Percentiles rank a stretch among this genome's conserved stretches.
phyloP scores from a whole-genome alignment of 2,329 filamentous ascomycete species.

The Endocalyx cinctus region DNA sequence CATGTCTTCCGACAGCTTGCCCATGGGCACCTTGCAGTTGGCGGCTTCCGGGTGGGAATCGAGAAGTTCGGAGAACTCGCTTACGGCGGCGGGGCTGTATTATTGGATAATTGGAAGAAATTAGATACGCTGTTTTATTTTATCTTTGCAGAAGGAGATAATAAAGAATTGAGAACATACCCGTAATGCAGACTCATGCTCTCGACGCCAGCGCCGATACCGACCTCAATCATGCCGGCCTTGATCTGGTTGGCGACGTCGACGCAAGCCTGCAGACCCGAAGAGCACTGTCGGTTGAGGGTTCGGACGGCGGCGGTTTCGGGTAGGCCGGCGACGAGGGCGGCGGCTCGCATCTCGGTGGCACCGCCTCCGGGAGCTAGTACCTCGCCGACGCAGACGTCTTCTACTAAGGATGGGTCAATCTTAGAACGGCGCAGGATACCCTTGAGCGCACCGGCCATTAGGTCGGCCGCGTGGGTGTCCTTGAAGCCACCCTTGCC shows the following conservation, averaged over 20 bases:
- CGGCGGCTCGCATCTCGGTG: slow-evolving; percentile 92
- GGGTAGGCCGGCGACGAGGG: slow-evolving; percentile 86
- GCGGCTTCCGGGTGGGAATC: slow-evolving; percentile 75
- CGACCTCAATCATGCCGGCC: slow-evolving; percentile 89
- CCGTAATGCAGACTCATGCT: slow-evolving; percentile 94
- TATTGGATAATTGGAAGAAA: no score
- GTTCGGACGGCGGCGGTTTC: slow-evolving; percentile 78
- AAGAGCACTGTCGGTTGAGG: slow-evolving; percentile 92
- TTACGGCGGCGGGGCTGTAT: slow-evolving; percentile 70
- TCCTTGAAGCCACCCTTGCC: slow-evolving; percentile 96
- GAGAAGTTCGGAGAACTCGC: slow-evolving; percentile 87
- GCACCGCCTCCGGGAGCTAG: slow-evolving; percentile 90
- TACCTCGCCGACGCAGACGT: slow-evolving; percentile 87
- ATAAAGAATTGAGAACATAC: no score
- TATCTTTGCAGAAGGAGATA: no score
- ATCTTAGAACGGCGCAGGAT: slow-evolving; percentile 82
- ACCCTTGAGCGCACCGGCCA: slow-evolving; percentile 76
- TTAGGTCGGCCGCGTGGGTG: slow-evolving; percentile 78
- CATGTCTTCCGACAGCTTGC: slow-evolving; percentile 89
- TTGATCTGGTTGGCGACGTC: slow-evolving; percentile 93
- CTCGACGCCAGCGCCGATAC: slow-evolving; percentile 91
- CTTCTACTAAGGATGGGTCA: slow-evolving; percentile 82
- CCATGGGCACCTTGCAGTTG: slow-evolving; percentile 99
- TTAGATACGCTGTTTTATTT: no score
- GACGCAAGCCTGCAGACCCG: slow-evolving; percentile 84